These are phyloP conservation scores for Colletotrichum liaoningense DNA, from an alignment of 2,329 filamentous ascomycete genomes.

Conservation along the genomic window DNA sequence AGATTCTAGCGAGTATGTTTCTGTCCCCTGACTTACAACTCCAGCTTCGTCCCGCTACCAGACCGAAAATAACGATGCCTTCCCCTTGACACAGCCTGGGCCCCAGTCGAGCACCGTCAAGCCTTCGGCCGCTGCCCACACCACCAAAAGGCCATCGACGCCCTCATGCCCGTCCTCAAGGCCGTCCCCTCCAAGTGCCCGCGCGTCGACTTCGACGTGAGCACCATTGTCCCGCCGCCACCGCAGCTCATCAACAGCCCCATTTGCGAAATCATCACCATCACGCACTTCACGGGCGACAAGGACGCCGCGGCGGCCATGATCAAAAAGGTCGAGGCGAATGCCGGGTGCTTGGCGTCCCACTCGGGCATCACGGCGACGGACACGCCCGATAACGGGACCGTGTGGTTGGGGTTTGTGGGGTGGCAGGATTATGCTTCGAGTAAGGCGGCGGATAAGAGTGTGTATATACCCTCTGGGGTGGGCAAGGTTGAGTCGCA, in stretches of 20 bases:
- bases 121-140: conserved; percentile 23
- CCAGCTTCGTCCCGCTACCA: too few species aligned
- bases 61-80: background rate
- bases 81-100: background rate
- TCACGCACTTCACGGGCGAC: conserved; percentile 17
- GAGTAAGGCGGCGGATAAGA: conserved; percentile 25
- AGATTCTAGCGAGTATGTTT: conserved; percentile 22
- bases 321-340: conserved; percentile 12
- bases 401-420: conserved; percentile 22
- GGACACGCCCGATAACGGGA: conserved; percentile 16
- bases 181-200: conserved; percentile 18
- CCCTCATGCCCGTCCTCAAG: conserved; percentile 12
- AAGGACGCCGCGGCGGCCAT: conserved; percentile 4
- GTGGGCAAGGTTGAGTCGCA: conserved; percentile 15
- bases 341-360: conserved; percentile 13
- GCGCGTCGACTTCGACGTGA: conserved; percentile 13
- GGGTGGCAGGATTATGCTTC: conserved; percentile 28
- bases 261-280: conserved; percentile 26
- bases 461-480: conserved; percentile 3
- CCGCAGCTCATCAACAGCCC: conserved; percentile 30
- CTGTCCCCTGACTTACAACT: background rate
- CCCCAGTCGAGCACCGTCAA: conserved; percentile 6
- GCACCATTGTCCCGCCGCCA: conserved; percentile 17
- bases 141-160: conserved; percentile 26
- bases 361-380: conserved; percentile 16